Conservation (phyloP, 352 stramenopile species). For the Globisporangium heterothallicum region DNA sequence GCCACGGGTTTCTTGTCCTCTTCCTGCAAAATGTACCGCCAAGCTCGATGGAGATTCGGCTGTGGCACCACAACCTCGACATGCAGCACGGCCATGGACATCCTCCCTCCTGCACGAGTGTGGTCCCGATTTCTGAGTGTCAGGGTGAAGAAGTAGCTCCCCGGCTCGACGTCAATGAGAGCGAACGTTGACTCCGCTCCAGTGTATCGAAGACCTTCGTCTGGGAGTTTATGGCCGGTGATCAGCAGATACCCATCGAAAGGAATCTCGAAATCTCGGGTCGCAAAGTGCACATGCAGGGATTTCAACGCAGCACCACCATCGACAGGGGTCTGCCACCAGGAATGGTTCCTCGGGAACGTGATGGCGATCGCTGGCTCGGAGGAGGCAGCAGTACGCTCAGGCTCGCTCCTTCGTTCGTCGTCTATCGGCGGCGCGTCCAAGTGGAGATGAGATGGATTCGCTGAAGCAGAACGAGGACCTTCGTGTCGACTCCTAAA, state of each 20-base stretch:
- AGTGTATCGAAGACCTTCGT: constrained; percentile 11
- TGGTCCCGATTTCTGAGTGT: constrained; percentile 17
- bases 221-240: constrained; percentile 25
- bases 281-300: constrained; percentile 24
- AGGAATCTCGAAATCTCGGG: constrained; percentile 25
- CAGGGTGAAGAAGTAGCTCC: constrained; percentile 44
- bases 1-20: constrained; percentile 13
- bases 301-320: constrained; percentile 13
- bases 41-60: constrained; percentile 9
- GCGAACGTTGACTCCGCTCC: constrained; percentile 4
- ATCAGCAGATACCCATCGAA: constrained; percentile 35
- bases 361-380: constrained; percentile 14
- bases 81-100: constrained; percentile 21
- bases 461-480: no score
- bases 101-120: not conserved
- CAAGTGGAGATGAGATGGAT: no score
- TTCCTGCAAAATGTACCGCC: constrained; percentile 10
- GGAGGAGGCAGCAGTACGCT: not conserved
- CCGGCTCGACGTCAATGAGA: constrained; percentile 24
- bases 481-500: no score
- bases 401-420: no score
- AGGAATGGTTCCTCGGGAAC: constrained; percentile 33
- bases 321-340: constrained; percentile 18
- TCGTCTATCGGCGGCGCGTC: no score
- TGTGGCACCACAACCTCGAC: constrained; percentile 41